Percentiles rank a stretch among this genome's conserved stretches.
These are phyloP conservation scores for Sporobolus alterniflorus DNA, from an alignment of 202 grass and related monocot species.

Conservation along the genomic window DNA sequence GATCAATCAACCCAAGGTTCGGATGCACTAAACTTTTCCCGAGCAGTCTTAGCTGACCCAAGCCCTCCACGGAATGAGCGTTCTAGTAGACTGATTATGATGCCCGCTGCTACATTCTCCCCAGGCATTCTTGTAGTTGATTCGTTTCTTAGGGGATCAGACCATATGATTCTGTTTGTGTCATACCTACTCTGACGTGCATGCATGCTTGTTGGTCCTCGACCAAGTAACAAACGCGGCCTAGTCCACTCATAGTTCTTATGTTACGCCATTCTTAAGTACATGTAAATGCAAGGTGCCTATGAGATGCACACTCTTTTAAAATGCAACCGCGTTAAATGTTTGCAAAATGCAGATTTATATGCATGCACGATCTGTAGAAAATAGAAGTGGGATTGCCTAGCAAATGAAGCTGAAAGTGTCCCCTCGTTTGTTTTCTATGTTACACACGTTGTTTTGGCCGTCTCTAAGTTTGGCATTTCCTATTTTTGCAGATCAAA, in stretches of 20 bases:
- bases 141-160: neutral
- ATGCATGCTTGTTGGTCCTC: conserved; percentile 2
- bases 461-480: conserved; percentile 46
- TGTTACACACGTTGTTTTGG: conserved; percentile 20
- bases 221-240: neutral
- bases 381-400: conserved; percentile 3
- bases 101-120: neutral
- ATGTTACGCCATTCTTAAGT: neutral
- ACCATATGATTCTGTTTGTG: neutral
- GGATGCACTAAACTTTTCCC: neutral
- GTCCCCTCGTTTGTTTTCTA: neutral
- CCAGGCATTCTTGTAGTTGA: neutral
- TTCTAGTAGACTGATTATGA: neutral
- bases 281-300: neutral
- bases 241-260: neutral
- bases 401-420: neutral
- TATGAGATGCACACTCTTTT: neutral
- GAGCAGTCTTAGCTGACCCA: neutral
- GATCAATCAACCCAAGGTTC: neutral
- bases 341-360: neutral
- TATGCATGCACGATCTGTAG: neutral
- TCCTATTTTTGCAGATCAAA: conserved; percentile 63
- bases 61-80: neutral
- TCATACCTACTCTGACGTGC: conserved; percentile 3
- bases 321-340: neutral